Evolutionary conservation across 768 basidiomycete species (phyloP), one percentile per base, ranked within the genome.

Genomic region (Lactifluus rugatus): DNA sequence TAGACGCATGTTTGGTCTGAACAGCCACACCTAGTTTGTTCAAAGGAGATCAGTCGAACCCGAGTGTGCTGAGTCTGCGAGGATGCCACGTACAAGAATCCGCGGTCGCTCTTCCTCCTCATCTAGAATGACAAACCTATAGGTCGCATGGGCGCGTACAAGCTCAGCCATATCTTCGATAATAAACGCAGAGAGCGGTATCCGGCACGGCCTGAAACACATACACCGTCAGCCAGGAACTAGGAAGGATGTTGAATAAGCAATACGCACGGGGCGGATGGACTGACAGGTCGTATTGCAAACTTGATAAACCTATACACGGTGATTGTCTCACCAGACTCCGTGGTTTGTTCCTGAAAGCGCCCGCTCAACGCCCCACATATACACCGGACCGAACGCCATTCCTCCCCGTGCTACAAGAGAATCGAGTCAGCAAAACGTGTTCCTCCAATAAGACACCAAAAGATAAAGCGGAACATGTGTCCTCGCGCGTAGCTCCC

Each of bases 401-500:
- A 87, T 23, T 81, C 79, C 54, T 84, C 84, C 42, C 72, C 76
- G 54, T 73, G 72, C 85, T 87, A 66, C 17, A 64, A 62, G 59
- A 50, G 21, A 48, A 54, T 21, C 31, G 54, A 55, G 50, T 28
- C 42, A 48, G 60, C 64, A 41, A 41, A 60, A 48, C 26, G 14
- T 21, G 48, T 34, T 48, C 46, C 55, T 32, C 23, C 37, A 63
- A 39, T 9, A 10, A 52, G 58, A 45, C 59, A 32, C 26, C 50
- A 26, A 60, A 51, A 19, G 57, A 62, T 9, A 51, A 54, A 54
- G 62, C 61, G 62, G 62, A 45, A 64, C 52, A 77, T 97, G 86
- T 96, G 72, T 74, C 73, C 85, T 81, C 84, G 77, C 80, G 75
- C 77, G 94, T 97, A 97, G 94, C 93, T 82, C 87, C 80, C 82